Conservation (phyloP, 108 stramenopile species). For the Cylindrotheca closterium region DNA sequence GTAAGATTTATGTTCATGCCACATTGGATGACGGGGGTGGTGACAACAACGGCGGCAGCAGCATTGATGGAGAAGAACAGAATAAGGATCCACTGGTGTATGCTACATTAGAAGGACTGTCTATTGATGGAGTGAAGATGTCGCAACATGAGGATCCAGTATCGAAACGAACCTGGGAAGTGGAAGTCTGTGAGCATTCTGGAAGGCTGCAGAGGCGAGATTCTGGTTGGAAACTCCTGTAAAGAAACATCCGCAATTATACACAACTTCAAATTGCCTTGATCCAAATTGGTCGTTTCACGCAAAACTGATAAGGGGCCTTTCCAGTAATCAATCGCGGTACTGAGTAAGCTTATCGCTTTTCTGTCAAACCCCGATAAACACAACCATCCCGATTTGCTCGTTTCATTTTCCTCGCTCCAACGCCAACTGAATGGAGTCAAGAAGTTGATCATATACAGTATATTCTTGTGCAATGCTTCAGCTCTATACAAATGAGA, state of each 20-base stretch:
- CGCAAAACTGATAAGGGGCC: too few species aligned
- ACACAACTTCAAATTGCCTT: background rate
- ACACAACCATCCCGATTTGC: too few species aligned
- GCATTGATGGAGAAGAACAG: conserved; percentile 1
- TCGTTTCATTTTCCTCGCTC: too few species aligned
- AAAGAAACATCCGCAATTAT: background rate
- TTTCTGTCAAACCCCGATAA: too few species aligned
- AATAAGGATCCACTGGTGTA: conserved; percentile 25
- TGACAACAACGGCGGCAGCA: conserved; percentile 12
- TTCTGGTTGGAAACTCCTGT: background rate
- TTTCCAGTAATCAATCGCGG: too few species aligned
- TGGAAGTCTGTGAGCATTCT: background rate
- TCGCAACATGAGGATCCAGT: background rate
- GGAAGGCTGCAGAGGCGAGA: background rate
- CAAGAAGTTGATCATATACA: too few species aligned
- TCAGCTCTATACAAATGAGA: background rate
- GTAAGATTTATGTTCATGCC: conserved; percentile 69
- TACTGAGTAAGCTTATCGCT: too few species aligned
- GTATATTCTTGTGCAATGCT: too few species aligned
- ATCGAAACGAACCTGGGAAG: background rate
- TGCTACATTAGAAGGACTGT: conserved; percentile 60
- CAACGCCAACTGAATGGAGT: too few species aligned
- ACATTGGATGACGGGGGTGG: conserved; percentile 4
- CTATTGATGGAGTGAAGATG: background rate
- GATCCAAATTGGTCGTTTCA: too few species aligned